Base-by-base conservation (phyloP, 768 basidiomycete genomes). In the Amyloporia xantha region DNA sequence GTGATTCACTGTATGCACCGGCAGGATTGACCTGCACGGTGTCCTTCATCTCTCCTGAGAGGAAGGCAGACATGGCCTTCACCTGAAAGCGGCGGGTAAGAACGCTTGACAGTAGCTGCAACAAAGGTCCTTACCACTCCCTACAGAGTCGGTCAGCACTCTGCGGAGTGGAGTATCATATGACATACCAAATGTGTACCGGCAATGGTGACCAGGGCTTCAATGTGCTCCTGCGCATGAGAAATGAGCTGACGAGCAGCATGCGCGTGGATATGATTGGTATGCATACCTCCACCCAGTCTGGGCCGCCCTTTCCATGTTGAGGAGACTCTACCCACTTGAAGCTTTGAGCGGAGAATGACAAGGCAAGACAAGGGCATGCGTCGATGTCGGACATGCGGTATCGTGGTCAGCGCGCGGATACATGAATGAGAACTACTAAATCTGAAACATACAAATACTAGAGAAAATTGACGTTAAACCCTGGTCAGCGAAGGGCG, bases 41-140 rank as follows among this genome's bases (percentile, higher is more conserved):
- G 56, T 95, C 91, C 62, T 86, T 85, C 84, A 97, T 96, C 67
- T 98, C 95, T 10, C 95, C 95, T 0, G 90, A 92, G 35, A 97
- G 71, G 63, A 97, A 91, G 0, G 96, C 94, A 0, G 93, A 68
- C 90, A 97, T 93, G 0, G 94, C 88, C 70, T 97, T 99, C 1
- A 89, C 76, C 89, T 89, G 15, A 2, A 43, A 38, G 24, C 4
- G 20, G 5, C 25, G 24, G 17, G 23, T 27, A 43, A 10, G 6
- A 42, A 42, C 9, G 24, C 17, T 7, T 11, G 17, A 27, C 43
- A 44, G 13, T 10, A 21, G 17, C 5, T 24, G n/a, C 3, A 10
- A 12, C 5, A 42, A n/a, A 28, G 17, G 20, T 17, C 62, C 83
- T 62, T 62, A 90, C 90, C 43, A 89, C 87, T 25, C 87, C 87